Evolutionary conservation across 805 yeast genomes (phyloP), one percentile per base, ranked within the genome.

Genomic region (Starmera amethionina): DNA sequence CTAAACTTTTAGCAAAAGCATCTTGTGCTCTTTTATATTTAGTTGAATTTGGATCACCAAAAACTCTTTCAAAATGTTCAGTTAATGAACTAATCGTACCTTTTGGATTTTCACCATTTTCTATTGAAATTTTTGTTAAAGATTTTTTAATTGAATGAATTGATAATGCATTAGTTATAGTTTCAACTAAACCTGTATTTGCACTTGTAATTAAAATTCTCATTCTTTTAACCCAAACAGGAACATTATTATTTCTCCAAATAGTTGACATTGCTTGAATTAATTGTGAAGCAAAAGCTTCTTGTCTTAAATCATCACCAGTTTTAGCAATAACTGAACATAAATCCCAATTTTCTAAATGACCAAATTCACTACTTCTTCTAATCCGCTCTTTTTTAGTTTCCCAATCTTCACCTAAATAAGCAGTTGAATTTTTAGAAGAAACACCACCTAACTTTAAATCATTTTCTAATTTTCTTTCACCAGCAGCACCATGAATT

Each of bases 281-380:
- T 35, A 93, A 59, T 58, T 93, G 98, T 46, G 96, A 88, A 0
- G 98, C 98, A 68, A 93, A 88, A 0, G 98, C 96, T 59, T 93
- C 98, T 58, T 93, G 98, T 19, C 96, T 83, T 39, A 93, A 60
- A 62, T 93, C 98, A 53, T 84, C 90, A 30, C 98, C 98, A 28
- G 95, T 90, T 56, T 93, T 93, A 11, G 94, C 96, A 56, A 93
- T 93, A 3, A 90, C 96, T 1, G 97, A 89, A 48, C 90, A 87
- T 32, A 93, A 60, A 46, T 93, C 97, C 98, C 98, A 93, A 56
- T 87, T 84, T 22, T 82, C 84, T 29, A 83, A 60, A 55, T 88
- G 93, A 0, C 98, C 98, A 54, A 68, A 88, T 8, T 77, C 75
- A 38, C 95, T 84, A 13, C 82, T 71, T 39, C 73, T 74, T 42